These are phyloP conservation scores for Epithemia pelagica DNA, from an alignment of 108 stramenopile genomes.

Conservation along the genomic window DNA sequence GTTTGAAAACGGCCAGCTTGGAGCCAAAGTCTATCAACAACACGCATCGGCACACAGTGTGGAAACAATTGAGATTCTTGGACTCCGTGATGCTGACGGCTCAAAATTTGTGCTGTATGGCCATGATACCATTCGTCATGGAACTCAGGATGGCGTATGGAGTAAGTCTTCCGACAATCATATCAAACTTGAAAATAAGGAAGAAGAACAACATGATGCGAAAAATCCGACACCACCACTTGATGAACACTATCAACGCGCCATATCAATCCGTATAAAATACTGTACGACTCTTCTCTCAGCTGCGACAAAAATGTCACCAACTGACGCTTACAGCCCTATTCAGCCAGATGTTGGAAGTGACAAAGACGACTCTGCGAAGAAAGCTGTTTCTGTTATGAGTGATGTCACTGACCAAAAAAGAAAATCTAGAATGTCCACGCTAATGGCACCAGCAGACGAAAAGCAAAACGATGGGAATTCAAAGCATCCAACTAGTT, in stretches of 20 bases:
- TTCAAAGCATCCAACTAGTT: no score
- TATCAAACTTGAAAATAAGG: no score
- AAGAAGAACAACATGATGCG: slow-evolving; percentile 42
- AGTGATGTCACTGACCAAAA: no score
- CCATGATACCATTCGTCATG: slow-evolving; percentile 32
- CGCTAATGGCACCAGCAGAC: no score
- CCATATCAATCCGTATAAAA: slow-evolving; percentile 55
- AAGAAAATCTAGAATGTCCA: no score
- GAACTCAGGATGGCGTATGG: slow-evolving; percentile 22
- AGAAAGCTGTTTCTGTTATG: no score
- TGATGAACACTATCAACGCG: slow-evolving; percentile 71
- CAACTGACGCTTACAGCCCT: no score
- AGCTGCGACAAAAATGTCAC: no score
- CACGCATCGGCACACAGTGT: slow-evolving; percentile 38
- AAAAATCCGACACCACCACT: slow-evolving; percentile 60
- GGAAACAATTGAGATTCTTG: slow-evolving; percentile 49
- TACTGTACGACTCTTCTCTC: slow-evolving; percentile 58
- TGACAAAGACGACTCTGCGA: no score
- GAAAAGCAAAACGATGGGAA: no score
- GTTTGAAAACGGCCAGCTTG: slow-evolving; percentile 18
- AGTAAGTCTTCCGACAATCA: slow-evolving; percentile 36
- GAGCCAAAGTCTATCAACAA: slow-evolving; percentile 26
- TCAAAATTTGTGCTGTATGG: slow-evolving; percentile 38
- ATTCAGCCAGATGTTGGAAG: no score
- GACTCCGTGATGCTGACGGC: slow-evolving; percentile 44